phyloP scores from a whole-genome alignment of 371 early-diverging fungal species.

The Nematocida ironsii region DNA sequence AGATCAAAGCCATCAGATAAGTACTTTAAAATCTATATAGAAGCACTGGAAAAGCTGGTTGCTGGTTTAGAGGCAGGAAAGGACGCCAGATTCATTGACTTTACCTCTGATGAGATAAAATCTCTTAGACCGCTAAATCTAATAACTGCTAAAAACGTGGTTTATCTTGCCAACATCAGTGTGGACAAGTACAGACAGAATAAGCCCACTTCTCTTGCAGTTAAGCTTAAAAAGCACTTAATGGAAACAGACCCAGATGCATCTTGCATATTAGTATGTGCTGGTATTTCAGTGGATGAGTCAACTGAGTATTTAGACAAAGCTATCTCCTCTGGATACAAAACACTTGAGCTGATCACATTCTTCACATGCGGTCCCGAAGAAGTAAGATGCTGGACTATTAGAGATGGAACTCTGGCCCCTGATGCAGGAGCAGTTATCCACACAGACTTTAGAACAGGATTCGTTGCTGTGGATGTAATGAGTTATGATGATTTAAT shows the following conservation, averaged over 20 bases:
- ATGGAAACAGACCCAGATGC: conserved; percentile 60
- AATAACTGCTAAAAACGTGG: conserved; percentile 91
- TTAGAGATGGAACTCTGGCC: conserved; percentile 79
- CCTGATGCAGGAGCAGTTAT: conserved; percentile 92
- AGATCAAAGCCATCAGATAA: conserved; percentile 62
- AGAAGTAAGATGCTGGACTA: conserved; percentile 73
- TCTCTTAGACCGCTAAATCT: conserved; percentile 82
- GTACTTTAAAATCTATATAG: conserved; percentile 60
- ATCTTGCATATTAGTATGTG: conserved; percentile 56
- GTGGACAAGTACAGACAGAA: conserved; percentile 79
- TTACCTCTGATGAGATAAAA: conserved; percentile 75
- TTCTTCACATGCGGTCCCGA: conserved; percentile 91
- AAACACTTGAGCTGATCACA: conserved; percentile 81
- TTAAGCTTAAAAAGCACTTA: conserved; percentile 68
- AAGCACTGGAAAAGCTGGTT: conserved; percentile 73
- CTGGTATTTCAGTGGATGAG: conserved; percentile 69
- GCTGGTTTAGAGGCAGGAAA: conserved; percentile 76
- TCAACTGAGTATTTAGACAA: conserved; percentile 74
- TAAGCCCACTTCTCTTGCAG: conserved; percentile 75
- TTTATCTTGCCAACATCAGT: conserved; percentile 87
- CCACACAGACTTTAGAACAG: conserved; percentile 85
- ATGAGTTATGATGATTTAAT: conserved; percentile 80
- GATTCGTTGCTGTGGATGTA: conserved; percentile 95
- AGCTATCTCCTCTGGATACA: conserved; percentile 84
- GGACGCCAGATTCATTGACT: conserved; percentile 81